These are phyloP conservation scores for Mycena rosella DNA, from an alignment of 768 basidiomycete genomes.

Conservation along the genomic window DNA sequence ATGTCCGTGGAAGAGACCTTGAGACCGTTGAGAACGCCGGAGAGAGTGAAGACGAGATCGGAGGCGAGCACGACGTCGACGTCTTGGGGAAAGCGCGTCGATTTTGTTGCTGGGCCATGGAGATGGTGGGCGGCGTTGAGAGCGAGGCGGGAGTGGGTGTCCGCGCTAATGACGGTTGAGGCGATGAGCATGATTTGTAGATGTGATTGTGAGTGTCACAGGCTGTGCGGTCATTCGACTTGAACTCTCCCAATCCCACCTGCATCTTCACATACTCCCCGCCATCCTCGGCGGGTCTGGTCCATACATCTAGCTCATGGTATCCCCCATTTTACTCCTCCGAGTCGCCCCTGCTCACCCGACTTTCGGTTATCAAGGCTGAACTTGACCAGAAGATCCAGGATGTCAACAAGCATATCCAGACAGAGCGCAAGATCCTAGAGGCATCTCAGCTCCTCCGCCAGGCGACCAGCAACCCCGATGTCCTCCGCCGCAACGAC, in stretches of 20 bases:
- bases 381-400: slow-evolving; percentile 95
- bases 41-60: slow-evolving; percentile 64
- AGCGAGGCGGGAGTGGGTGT: slow-evolving; percentile 56
- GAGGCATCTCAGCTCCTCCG: slow-evolving; percentile 85
- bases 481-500: slow-evolving; percentile 86
- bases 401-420: slow-evolving; percentile 90
- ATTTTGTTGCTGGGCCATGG: neutral
- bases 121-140: slow-evolving; percentile 56
- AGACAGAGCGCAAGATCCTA: slow-evolving; percentile 93
- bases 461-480: slow-evolving; percentile 87
- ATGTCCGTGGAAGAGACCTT: slow-evolving; percentile 56
- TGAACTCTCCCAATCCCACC: slow-evolving; percentile 15
- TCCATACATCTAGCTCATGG: slow-evolving; percentile 34
- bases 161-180: slow-evolving; percentile 50
- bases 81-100: slow-evolving; percentile 48
- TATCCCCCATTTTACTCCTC: slow-evolving; percentile 29
- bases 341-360: slow-evolving; percentile 15
- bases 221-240: slow-evolving; percentile 13
- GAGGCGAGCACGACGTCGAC: slow-evolving; percentile 66
- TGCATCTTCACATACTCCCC: slow-evolving; percentile 6
- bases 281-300: slow-evolving; percentile 31
- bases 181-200: slow-evolving; percentile 6
- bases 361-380: slow-evolving; percentile 50
- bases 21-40: slow-evolving; percentile 64
- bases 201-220: neutral